Evolutionary conservation across 2,329 filamentous ascomycete genomes (phyloP).

Genomic region (Dothideomycetes sp.): DNA sequence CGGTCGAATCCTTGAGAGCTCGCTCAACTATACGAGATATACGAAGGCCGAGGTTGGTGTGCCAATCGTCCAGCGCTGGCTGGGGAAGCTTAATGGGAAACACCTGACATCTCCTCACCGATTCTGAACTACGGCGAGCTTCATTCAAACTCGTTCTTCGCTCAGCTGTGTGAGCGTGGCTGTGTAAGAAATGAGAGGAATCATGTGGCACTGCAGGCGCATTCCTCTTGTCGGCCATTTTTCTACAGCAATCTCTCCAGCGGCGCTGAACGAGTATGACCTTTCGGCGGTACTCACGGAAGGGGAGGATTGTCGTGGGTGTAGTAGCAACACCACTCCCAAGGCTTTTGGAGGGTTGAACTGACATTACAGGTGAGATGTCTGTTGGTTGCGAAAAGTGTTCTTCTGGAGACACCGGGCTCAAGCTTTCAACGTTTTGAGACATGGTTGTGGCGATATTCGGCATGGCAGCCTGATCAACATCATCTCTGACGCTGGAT

Average conservation of each 20-base stretch:
- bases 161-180: background rate
- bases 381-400: too few species aligned
- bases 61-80: conserved; percentile 60
- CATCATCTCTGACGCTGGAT: too few species aligned
- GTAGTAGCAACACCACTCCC: too few species aligned
- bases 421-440: too few species aligned
- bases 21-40: conserved; percentile 60
- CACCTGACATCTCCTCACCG: conserved; percentile 5
- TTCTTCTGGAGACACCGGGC: too few species aligned
- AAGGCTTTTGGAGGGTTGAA: too few species aligned
- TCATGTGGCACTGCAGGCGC: too few species aligned
- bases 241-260: conserved; percentile 18
- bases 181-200: too few species aligned
- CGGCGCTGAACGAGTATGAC: conserved; percentile 21
- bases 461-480: background rate
- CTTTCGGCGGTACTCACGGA: conserved; percentile 23
- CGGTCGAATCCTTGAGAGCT: conserved; percentile 61
- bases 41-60: conserved; percentile 58
- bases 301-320: conserved; percentile 9
- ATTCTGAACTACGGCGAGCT: background rate
- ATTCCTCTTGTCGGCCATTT: too few species aligned
- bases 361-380: too few species aligned
- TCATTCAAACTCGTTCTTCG: too few species aligned
- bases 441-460: background rate
- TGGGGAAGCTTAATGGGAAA: conserved; percentile 41